These are phyloP conservation scores for Boletus speciosus DNA, from an alignment of 768 basidiomycete genomes.

Conservation along the genomic window DNA sequence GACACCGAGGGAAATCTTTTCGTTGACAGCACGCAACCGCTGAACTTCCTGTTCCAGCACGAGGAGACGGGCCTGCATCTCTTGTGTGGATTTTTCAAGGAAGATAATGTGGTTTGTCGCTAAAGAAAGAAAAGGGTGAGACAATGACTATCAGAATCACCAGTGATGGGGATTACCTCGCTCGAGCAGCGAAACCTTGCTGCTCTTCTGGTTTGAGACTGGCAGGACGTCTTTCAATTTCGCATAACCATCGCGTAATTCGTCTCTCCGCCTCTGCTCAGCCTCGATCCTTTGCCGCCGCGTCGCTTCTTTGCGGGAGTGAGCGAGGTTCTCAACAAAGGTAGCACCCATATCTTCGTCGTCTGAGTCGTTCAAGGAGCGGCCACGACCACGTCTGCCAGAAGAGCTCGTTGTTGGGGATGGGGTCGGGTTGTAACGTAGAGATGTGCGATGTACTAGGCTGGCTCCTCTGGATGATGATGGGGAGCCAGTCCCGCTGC, in stretches of 20 bases:
- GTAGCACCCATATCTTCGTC: constrained; percentile 70
- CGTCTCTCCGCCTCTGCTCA: constrained; percentile 86
- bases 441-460: constrained; percentile 66
- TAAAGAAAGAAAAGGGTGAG: constrained; percentile 30
- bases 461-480: constrained; percentile 72
- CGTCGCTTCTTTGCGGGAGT: constrained; percentile 80
- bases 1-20: constrained; percentile 73
- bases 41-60: constrained; percentile 66
- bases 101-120: constrained; percentile 77
- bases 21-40: constrained; percentile 71
- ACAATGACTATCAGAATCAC: neutral
- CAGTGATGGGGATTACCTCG: constrained; percentile 54
- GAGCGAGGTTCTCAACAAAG: constrained; percentile 68
- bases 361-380: constrained; percentile 73
- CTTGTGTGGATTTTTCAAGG: constrained; percentile 69
- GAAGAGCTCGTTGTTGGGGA: constrained; percentile 74
- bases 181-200: constrained; percentile 85
- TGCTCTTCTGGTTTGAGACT: constrained; percentile 84
- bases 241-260: constrained; percentile 85
- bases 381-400: constrained; percentile 58
- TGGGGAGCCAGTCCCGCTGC: constrained; percentile 70
- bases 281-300: constrained; percentile 82
- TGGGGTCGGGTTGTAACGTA: constrained; percentile 78
- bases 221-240: constrained; percentile 86
- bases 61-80: constrained; percentile 64